Evolutionary conservation across 306 rosid genomes (phyloP), one percentile per base, ranked within the genome.

Genomic region (Lathyrus tuberosus): DNA sequence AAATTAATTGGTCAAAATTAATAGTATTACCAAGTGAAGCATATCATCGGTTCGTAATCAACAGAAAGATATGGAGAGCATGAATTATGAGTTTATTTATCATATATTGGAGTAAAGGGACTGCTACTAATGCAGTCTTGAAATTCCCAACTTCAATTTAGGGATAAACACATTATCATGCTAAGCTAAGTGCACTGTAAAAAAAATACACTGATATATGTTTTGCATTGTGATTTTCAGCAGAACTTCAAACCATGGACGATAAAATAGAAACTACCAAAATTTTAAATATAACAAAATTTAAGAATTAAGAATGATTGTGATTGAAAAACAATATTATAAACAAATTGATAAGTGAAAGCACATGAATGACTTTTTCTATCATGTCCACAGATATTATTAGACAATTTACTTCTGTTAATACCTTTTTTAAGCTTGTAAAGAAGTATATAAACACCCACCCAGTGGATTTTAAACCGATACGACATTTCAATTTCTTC

Each of bases 391-490:
- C 20, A 37, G 47, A 61, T 28, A 60, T 37, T 31, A 4, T 30
- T 47, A 14, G 62, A 54, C 17, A 65, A 62, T 8, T 43, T 71
- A 52, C 22, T 57, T 69, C 46, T 11, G 17, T 31, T 13, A 62
- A 35, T 35, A 67, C 35, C 43, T 26, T 43, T 64, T 26, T 37
- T 61, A 38, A 57, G 17, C 33, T 33, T 13, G 35, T 28, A 40
- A 18, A 59, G 60, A 47, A 59, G 65, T 57, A n/a, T 30, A 15
- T 20, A 62, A 40, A 48, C 31, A 75, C 65, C 46, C 73, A 20
- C 49, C 65, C 71, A 59, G 11, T 49, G 48, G 56, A 42, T 48
- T 58, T 65, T 59, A 48, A 59, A 71, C 62, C 59, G 56, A 33
- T 17, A 56, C 8, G 13, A 28, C 70, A 61, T 15, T 35, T 42